A percentile compares a stretch with the other conserved stretches of the same genome.
Conservation (phyloP, 805 yeast species). For the Metschnikowia dekortorum region DNA sequence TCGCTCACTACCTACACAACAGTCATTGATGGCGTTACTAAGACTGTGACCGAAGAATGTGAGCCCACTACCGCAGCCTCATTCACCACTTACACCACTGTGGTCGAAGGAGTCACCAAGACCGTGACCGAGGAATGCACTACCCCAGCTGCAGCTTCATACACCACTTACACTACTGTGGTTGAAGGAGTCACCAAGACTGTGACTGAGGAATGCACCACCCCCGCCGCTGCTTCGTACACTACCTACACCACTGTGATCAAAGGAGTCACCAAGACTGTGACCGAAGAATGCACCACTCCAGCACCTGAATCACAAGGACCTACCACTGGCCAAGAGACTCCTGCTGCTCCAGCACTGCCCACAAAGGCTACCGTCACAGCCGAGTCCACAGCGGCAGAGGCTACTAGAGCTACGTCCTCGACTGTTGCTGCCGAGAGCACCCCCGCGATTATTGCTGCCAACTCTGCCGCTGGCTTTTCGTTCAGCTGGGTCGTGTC, state of each 20-base stretch:
- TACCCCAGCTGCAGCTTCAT: neutral
- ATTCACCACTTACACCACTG: constrained; percentile 9
- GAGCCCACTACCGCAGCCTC: neutral
- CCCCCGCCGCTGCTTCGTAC: neutral
- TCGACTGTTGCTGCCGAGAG: constrained; percentile 1
- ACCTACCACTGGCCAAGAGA: neutral
- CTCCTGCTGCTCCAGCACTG: neutral
- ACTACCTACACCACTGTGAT: constrained; percentile 9
- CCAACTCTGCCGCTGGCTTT: constrained; percentile 1
- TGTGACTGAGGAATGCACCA: neutral
- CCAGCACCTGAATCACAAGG: neutral
- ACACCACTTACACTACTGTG: neutral
- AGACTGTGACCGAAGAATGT: neutral
- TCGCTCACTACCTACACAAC: neutral
- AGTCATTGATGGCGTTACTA: neutral
- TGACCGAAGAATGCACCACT: constrained; percentile 3
- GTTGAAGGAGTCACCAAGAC: neutral
- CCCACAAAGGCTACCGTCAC: constrained; percentile 2
- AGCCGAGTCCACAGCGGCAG: neutral
- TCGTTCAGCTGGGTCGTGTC: neutral
- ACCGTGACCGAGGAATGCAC: constrained; percentile 4
- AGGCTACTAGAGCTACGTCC: neutral
- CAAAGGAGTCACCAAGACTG: constrained; percentile 1
- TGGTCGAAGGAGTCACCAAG: neutral
- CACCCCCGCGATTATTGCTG: neutral